Conservation (phyloP, 2,329 filamentous ascomycete species). For the Curvularia spicifera region DNA sequence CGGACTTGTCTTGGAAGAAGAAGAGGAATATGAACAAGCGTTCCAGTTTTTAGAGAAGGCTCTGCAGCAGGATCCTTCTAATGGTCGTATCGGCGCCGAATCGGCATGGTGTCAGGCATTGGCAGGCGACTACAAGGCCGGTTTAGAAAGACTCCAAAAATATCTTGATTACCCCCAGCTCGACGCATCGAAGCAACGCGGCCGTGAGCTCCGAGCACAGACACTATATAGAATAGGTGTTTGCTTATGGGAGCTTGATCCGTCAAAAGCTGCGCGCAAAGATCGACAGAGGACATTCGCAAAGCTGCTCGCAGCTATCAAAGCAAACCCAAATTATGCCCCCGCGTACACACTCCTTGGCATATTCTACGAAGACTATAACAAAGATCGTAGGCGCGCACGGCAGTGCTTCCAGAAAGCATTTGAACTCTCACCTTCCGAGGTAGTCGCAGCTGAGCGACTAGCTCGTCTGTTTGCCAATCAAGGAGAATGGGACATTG, state of each 20-base stretch:
- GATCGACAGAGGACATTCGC: constrained; percentile 82
- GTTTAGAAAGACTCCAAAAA: constrained; percentile 71
- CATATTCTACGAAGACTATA: constrained; percentile 89
- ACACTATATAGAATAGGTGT: constrained; percentile 85
- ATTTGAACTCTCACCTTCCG: constrained; percentile 86
- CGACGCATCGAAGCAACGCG: constrained; percentile 64
- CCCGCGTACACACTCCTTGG: constrained; percentile 91
- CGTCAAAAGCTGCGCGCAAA: constrained; percentile 75
- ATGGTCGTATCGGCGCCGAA: constrained; percentile 82
- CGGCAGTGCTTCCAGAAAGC: constrained; percentile 96
- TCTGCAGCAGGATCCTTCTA: constrained; percentile 71
- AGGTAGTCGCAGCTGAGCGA: constrained; percentile 85
- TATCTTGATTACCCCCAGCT: constrained; percentile 68
- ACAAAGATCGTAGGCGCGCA: constrained; percentile 82
- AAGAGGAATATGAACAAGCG: constrained; percentile 84
- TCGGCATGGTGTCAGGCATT: constrained; percentile 91
- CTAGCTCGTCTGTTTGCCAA: constrained; percentile 87
- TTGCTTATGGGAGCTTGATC: constrained; percentile 84
- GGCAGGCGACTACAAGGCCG: constrained; percentile 73
- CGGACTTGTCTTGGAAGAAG: constrained; percentile 90
- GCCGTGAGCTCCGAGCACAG: constrained; percentile 78
- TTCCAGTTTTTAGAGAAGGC: constrained; percentile 81
- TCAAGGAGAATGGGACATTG: constrained; percentile 92
- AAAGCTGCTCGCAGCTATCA: constrained; percentile 81
- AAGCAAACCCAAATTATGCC: constrained; percentile 85